A percentile compares a stretch with the other conserved stretches of the same genome.
phyloP scores from a whole-genome alignment of 2,329 filamentous ascomycete genomes.

The Penicillium sp. region DNA sequence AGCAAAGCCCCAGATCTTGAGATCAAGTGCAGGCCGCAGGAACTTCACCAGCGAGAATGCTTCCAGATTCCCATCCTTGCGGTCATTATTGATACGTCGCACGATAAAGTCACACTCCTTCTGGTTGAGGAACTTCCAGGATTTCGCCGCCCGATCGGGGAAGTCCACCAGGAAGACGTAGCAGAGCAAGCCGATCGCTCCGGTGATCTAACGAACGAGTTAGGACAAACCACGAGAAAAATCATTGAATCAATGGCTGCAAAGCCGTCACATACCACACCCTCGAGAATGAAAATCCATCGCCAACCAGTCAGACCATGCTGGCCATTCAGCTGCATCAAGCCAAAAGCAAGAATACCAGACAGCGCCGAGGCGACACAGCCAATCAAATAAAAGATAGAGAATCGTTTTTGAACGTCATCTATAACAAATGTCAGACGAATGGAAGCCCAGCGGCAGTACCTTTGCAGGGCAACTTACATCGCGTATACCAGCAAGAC shows the following conservation, averaged over 20 bases:
- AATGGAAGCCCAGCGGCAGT: no score
- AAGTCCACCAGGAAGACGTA: constrained; percentile 46
- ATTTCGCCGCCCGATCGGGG: constrained; percentile 37
- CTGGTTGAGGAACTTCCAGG: constrained; percentile 41
- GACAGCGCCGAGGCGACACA: constrained; percentile 53
- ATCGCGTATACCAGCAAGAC: constrained; percentile 70
- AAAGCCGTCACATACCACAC: constrained; percentile 36
- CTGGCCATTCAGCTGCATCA: constrained; percentile 49
- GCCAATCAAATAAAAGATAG: constrained; percentile 56
- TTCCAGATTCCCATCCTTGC: constrained; percentile 55
- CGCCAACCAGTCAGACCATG: constrained; percentile 53
- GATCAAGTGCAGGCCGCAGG: constrained; percentile 52
- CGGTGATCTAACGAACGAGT: constrained; percentile 28
- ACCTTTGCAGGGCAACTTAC: constrained; percentile 21
- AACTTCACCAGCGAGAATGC: constrained; percentile 54
- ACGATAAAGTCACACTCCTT: constrained; percentile 55
- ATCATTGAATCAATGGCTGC: no score
- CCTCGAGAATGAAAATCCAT: constrained; percentile 62
- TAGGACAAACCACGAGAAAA: constrained; percentile 26
- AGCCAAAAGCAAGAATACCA: constrained; percentile 51
- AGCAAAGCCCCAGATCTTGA: constrained; percentile 61
- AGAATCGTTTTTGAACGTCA: constrained; percentile 41
- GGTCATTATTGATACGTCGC: constrained; percentile 56
- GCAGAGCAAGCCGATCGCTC: constrained; percentile 33
- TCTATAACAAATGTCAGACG: constrained; percentile 17